Base-by-base conservation (phyloP, 352 stramenopile species). In the Phytophthora pini region DNA sequence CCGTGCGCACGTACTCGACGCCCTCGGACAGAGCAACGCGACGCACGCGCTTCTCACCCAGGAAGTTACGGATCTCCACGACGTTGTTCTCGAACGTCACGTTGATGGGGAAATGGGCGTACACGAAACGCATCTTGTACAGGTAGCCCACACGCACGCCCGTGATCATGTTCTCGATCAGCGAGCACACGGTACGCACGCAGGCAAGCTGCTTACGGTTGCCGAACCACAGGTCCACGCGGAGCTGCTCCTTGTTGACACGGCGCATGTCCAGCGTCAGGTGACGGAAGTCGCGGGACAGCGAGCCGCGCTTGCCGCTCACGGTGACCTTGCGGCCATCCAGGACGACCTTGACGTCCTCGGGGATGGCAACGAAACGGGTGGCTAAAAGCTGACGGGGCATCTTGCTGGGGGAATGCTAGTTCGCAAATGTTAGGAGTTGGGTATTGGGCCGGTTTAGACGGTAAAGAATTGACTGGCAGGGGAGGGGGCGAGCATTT, bases 91-190 rank as follows among this genome's bases (percentile, higher is more conserved):
- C 89, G 65, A 98, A 90, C 55, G 91, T 96, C 29, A 99, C 97
- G 82, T 99, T 99, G 95, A 99, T 99, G 74, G 98, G 98, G 80
- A 99, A 99, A 86, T 99, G 98, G 58, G 95, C 96, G 86, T 99
- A 99, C 73, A 99, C 98, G 79, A 99, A 99, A 67, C 98, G 95
- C 97, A 99, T 99, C 93, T 99, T 99, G 96, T 99, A 99, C 20
- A 93, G 70, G 91, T 98, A 99, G 52, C 97, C 98, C 43, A 98
- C 89, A 64, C 93, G 98, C 48, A 99, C 98, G 79, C 98, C 98
- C 51, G 97, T 98, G 63, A 99, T 98, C 94, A 99, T 98, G 95
- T 99, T 99, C 65, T 99, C 90, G 64, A 99, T 99, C 84, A 99
- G 90, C 69, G 96, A 98, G 93, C 94, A 99, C 29, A 99, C 89